Base-by-base conservation (phyloP, 177 flowering plant genomes). In the Vitis hybrid region DNA sequence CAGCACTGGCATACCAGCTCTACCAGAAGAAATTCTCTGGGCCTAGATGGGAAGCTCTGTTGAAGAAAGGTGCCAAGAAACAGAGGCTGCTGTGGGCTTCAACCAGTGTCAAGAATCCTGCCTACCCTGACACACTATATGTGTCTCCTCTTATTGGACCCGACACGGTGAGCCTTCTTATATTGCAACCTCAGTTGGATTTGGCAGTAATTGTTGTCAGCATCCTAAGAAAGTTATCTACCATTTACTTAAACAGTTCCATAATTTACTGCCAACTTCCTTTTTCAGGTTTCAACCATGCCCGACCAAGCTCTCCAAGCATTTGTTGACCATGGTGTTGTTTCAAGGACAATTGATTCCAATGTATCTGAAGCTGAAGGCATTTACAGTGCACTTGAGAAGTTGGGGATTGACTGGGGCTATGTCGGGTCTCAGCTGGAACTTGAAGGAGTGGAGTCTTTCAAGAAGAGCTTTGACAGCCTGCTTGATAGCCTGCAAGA, bases 21-120 rank as follows among this genome's bases (percentile, higher is more conserved):
- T 95, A 95, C 82, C 98, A 93, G 84, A 88, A 88, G 87, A 95
- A 95, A 70, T 93, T 95, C 79, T 95, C 99, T 35, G 99, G 99
- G 60, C 97, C 99, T 64, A 87, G 99, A 74, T 95, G 99, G 99
- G 98, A 95, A 76, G 97, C 97, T 77, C 59, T 95, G 75, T 97
- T 87, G 77, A 93, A 95, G 83, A 93, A 93, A 77, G 99, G 99
- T 74, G 99, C 99, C 59, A 95, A 95, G 91, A 95, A 95, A 84
- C 99, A 95, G 81, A 89, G 99, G 76, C 54, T 95, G 72, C 85
- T 95, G 17, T 95, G 99, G 99, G 99, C 99, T 49, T 93, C 99
- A 54, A 95, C 99, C 65, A 86, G 98, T 76, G 99, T 95, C 13
- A 95, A 95, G 86, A 95, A 95, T 66, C 99, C 93, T 65, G 98